Conservation (phyloP, 257 asterid genomes). For the Euphrasia confusa region DNA sequence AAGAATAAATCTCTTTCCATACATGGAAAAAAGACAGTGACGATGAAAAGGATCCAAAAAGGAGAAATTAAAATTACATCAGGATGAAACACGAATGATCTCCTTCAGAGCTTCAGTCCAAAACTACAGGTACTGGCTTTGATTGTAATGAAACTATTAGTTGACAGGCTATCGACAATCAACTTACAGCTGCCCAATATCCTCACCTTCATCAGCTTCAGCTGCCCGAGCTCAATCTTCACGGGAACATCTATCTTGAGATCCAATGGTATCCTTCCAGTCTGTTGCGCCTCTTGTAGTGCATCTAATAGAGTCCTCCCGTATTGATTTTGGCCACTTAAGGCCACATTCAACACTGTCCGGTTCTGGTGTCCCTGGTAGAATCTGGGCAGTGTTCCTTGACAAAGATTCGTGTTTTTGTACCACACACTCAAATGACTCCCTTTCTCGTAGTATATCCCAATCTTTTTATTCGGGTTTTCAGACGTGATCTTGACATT, state of each 20-base stretch:
- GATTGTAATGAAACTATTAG: conserved; percentile 57
- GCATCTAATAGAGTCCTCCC: conserved; percentile 73
- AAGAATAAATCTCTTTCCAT: neutral
- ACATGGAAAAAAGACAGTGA: neutral
- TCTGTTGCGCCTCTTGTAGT: conserved; percentile 75
- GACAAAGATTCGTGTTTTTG: conserved; percentile 60
- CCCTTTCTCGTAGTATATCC: conserved; percentile 83
- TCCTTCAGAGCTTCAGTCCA: conserved; percentile 53
- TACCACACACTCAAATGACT: conserved; percentile 83
- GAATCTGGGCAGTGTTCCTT: conserved; percentile 66
- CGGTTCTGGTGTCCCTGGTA: conserved; percentile 80
- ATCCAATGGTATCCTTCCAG: conserved; percentile 74
- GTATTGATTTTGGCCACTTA: conserved; percentile 61
- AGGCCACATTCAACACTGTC: conserved; percentile 51
- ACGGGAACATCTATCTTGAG: conserved; percentile 73
- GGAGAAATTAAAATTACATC: neutral
- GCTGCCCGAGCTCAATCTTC: conserved; percentile 59
- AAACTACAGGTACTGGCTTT: conserved; percentile 70
- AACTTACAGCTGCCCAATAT: conserved; percentile 61
- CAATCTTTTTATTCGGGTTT: conserved; percentile 79
- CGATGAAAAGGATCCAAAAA: neutral
- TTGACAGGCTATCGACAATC: conserved; percentile 70
- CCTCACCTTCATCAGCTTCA: conserved; percentile 66
- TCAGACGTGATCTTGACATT: conserved; percentile 63
- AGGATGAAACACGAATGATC: neutral